Evolutionary conservation across 768 basidiomycete species (phyloP).

Genomic region (Clavaria fumosa): DNA sequence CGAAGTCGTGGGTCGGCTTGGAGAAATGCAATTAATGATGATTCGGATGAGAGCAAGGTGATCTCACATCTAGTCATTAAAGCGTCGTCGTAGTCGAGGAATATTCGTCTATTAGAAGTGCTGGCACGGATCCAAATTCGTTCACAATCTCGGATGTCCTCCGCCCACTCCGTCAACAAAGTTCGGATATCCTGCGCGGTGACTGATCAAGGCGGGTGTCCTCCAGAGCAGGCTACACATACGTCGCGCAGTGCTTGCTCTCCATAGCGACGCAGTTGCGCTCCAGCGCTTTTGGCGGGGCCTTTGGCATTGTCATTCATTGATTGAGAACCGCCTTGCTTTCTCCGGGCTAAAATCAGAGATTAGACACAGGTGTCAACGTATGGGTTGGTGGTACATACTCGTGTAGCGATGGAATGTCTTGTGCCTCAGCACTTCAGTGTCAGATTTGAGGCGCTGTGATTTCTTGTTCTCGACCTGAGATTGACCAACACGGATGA

Average conservation of each 20-base stretch:
- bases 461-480: constrained; percentile 40
- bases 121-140: constrained; percentile 86
- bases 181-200: constrained; percentile 66
- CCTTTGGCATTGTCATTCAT: constrained; percentile 88
- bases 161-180: constrained; percentile 71
- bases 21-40: neutral
- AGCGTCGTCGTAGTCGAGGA: constrained; percentile 78
- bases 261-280: constrained; percentile 84
- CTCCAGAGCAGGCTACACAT: constrained; percentile 14
- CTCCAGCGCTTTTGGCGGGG: constrained; percentile 87
- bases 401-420: constrained; percentile 99
- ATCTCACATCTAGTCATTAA: constrained; percentile 48
- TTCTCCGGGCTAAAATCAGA: constrained; percentile 62
- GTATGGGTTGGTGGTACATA: constrained; percentile 25
- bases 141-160: constrained; percentile 77
- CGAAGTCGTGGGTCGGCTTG: constrained; percentile 56
- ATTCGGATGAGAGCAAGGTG: neutral
- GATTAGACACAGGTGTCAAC: constrained; percentile 3
- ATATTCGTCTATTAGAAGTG: constrained; percentile 73
- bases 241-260: constrained; percentile 87
- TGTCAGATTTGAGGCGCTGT: constrained; percentile 57
- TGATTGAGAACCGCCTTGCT: constrained; percentile 93
- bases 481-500: constrained; percentile 53
- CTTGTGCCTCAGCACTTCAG: constrained; percentile 76
- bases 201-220: constrained; percentile 3